Evolutionary conservation across 768 basidiomycete species (phyloP).

Genomic region (Mycena rebaudengoi): DNA sequence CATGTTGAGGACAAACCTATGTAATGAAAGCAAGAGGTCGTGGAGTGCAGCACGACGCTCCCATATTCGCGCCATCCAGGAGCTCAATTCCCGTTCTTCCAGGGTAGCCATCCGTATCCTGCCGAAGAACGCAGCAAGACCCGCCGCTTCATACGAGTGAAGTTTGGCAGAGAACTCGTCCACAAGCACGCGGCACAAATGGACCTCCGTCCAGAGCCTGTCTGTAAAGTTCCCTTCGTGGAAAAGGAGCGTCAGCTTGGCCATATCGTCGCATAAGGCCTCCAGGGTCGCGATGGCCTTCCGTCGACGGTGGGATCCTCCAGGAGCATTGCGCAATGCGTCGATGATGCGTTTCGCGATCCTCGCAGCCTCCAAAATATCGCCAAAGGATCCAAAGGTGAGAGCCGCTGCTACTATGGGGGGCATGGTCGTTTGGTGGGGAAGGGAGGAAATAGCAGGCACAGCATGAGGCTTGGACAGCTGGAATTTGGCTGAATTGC

Average conservation of each 20-base stretch:
- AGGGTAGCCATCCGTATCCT: not conserved
- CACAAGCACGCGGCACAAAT: not conserved
- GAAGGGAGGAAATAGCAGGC: too few relatives aligned
- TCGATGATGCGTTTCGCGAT: constrained; percentile 10
- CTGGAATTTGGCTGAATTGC: too few relatives aligned
- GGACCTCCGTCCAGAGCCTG: not conserved
- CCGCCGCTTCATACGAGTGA: not conserved
- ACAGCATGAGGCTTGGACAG: too few relatives aligned
- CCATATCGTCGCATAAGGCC: not conserved
- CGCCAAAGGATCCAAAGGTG: constrained; percentile 11
- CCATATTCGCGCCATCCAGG: not conserved
- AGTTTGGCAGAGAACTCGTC: not conserved
- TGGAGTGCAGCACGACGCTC: not conserved
- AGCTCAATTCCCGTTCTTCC: not conserved
- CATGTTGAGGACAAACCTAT: not conserved
- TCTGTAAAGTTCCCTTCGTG: not conserved
- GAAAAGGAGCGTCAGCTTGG: not conserved
- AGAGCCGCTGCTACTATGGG: too few relatives aligned
- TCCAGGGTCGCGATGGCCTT: not conserved
- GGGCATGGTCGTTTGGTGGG: too few relatives aligned
- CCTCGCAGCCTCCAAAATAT: not conserved
- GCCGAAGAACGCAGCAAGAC: not conserved
- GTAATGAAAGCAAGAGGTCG: not conserved
- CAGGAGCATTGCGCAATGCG: not conserved
- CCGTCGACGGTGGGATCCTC: not conserved